Conservation (phyloP, 495 filamentous ascomycete species). For the Aspergillus bridgeri region DNA sequence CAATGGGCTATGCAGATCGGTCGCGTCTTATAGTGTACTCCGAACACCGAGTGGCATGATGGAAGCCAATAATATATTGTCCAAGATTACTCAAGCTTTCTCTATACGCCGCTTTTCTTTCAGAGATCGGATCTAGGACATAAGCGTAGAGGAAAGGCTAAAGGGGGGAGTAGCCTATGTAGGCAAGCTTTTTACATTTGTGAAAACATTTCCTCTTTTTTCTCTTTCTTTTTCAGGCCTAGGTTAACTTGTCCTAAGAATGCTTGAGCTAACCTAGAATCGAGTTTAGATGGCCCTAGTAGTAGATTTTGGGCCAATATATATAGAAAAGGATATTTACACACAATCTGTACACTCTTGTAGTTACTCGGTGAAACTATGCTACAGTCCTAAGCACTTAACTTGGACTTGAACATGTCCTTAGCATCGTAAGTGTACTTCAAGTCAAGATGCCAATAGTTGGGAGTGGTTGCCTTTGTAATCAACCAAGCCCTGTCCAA, state of each 20-base stretch:
- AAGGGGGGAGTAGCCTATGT: not conserved
- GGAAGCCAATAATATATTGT: not conserved
- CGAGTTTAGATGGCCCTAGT: too few relatives aligned
- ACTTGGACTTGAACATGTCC: slow-evolving; percentile 54
- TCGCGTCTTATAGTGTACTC: not conserved
- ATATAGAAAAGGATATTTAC: too few relatives aligned
- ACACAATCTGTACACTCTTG: too few relatives aligned
- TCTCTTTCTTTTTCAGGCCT: too few relatives aligned
- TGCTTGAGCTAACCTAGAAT: too few relatives aligned
- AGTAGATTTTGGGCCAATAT: too few relatives aligned
- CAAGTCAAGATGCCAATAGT: slow-evolving; percentile 76
- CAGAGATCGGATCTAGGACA: not conserved
- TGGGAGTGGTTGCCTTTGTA: slow-evolving; percentile 60
- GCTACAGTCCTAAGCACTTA: slow-evolving; percentile 7
- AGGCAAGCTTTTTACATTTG: not conserved
- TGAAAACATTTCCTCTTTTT: too few relatives aligned
- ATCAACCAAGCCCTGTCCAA: slow-evolving; percentile 72
- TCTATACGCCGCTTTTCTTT: not conserved
- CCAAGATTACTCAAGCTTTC: not conserved
- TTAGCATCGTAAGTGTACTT: slow-evolving; percentile 74
- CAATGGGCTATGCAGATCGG: not conserved
- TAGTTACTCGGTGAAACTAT: too few relatives aligned
- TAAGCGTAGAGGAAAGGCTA: too few relatives aligned
- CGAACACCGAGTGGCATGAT: not conserved
- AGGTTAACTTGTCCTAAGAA: too few relatives aligned